These are phyloP conservation scores for Allomyces arbusculus DNA, from an alignment of 192 early-diverging fungal species.

Conservation along the genomic window DNA sequence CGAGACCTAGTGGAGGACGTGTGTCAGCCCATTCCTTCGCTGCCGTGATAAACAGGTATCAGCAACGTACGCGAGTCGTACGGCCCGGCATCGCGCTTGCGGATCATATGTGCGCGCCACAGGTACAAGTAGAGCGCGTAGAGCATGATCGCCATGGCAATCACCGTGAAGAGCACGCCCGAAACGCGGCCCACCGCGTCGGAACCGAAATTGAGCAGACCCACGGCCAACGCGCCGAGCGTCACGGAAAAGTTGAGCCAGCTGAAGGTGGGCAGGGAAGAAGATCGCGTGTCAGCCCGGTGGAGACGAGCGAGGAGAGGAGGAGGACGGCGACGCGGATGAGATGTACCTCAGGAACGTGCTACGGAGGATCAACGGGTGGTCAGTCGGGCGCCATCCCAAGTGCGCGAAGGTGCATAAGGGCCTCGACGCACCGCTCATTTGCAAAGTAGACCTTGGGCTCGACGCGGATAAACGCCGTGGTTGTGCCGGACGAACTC, in stretches of 20 bases:
- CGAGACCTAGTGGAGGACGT: conserved; percentile 10
- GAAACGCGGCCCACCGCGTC: conserved; percentile 44
- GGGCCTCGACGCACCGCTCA: conserved; percentile 26
- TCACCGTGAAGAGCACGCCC: conserved; percentile 41
- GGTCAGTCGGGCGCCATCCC: too few species aligned
- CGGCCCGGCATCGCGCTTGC: conserved; percentile 40
- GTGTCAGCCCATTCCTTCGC: not conserved
- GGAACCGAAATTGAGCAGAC: conserved; percentile 57
- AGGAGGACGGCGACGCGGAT: too few species aligned
- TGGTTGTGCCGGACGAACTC: too few species aligned
- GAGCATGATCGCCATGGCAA: conserved; percentile 57
- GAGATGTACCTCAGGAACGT: too few species aligned
- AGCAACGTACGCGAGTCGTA: conserved; percentile 38
- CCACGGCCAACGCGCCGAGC: conserved; percentile 49
- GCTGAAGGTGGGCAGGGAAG: conserved; percentile 8
- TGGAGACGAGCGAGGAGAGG: too few species aligned
- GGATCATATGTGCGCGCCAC: conserved; percentile 47
- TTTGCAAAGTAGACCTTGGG: conserved; percentile 89
- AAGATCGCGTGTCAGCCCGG: conserved; percentile 34
- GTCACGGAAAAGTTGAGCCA: conserved; percentile 73
- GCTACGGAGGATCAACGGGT: too few species aligned
- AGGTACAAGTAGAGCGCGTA: conserved; percentile 59
- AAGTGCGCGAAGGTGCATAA: too few species aligned
- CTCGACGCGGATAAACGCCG: conserved; percentile 32
- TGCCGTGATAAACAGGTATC: too few species aligned